A percentile compares a stretch with the other conserved stretches of the same genome.
These are phyloP conservation scores for Hypoxylon lienhwacheense DNA, from an alignment of 495 filamentous ascomycete genomes.

Conservation along the genomic window DNA sequence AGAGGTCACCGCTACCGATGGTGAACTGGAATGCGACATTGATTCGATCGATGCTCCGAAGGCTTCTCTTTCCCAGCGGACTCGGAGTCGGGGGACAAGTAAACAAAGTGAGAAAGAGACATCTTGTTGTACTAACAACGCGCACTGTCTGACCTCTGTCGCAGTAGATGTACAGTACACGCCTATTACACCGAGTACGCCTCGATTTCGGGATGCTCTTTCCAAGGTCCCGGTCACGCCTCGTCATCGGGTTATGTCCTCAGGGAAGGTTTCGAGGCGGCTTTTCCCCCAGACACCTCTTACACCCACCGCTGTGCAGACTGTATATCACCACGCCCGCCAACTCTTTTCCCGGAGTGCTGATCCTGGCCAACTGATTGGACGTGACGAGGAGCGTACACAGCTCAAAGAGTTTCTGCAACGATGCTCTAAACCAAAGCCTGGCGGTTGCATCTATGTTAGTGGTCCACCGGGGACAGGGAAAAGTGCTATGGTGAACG, in stretches of 20 bases:
- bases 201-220: conserved; percentile 58
- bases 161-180: conserved; percentile 55
- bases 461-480: conserved; percentile 95
- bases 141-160: conserved; percentile 8
- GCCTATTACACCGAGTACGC: conserved; percentile 67
- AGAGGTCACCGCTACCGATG: conserved; percentile 40
- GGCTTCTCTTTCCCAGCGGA: conserved; percentile 38
- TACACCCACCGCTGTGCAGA: conserved; percentile 63
- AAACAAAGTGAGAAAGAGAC: conserved; percentile 32
- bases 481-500: conserved; percentile 88
- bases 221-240: conserved; percentile 49
- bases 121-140: background rate
- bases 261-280: conserved; percentile 54
- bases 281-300: conserved; percentile 62
- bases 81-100: conserved; percentile 12
- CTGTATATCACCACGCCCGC: conserved; percentile 84
- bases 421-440: conserved; percentile 58
- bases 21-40: conserved; percentile 44
- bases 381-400: conserved; percentile 76
- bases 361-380: conserved; percentile 74
- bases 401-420: conserved; percentile 72
- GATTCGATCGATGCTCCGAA: conserved; percentile 10
- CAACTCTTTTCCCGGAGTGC: conserved; percentile 81
- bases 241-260: conserved; percentile 53
- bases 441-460: conserved; percentile 89